These are phyloP conservation scores for Candida methanosorbosa DNA, from an alignment of 805 yeast species.

Conservation along the genomic window DNA sequence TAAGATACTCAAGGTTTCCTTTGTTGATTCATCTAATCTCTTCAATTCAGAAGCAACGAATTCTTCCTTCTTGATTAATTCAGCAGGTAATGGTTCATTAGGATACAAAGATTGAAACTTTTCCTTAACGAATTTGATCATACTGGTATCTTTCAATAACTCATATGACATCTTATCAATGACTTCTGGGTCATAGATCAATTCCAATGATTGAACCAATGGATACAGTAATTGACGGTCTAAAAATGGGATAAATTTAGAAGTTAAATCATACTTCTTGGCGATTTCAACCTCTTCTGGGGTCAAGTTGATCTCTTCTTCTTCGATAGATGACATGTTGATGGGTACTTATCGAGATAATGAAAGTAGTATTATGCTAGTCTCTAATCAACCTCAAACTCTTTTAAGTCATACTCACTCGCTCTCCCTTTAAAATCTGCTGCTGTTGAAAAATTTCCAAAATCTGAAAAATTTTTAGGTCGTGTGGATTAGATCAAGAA, in stretches of 20 bases:
- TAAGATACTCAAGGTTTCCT: slow-evolving; percentile 35
- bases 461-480: no score
- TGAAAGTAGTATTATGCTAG: no score
- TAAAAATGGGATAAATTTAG: slow-evolving; percentile 45
- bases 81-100: slow-evolving; percentile 30
- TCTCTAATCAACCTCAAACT: no score
- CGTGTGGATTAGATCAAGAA: no score
- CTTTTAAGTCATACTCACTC: no score
- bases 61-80: slow-evolving; percentile 29
- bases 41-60: slow-evolving; percentile 29
- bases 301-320: slow-evolving; percentile 4
- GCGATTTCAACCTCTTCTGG: slow-evolving; percentile 31
- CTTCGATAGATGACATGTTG: no score
- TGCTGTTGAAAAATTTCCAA: no score
- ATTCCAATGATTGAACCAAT: slow-evolving; percentile 37
- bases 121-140: slow-evolving; percentile 41
- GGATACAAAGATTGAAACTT: slow-evolving; percentile 35
- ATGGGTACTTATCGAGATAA: no score
- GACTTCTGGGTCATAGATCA: slow-evolving; percentile 35
- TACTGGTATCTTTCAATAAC: slow-evolving; percentile 47
- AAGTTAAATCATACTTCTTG: slow-evolving; percentile 44
- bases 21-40: slow-evolving; percentile 32
- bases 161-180: slow-evolving; percentile 41
- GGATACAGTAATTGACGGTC: slow-evolving; percentile 56
- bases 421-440: no score